Conservation (phyloP, 345 rosid genomes). For the Hirschfeldia incana region DNA sequence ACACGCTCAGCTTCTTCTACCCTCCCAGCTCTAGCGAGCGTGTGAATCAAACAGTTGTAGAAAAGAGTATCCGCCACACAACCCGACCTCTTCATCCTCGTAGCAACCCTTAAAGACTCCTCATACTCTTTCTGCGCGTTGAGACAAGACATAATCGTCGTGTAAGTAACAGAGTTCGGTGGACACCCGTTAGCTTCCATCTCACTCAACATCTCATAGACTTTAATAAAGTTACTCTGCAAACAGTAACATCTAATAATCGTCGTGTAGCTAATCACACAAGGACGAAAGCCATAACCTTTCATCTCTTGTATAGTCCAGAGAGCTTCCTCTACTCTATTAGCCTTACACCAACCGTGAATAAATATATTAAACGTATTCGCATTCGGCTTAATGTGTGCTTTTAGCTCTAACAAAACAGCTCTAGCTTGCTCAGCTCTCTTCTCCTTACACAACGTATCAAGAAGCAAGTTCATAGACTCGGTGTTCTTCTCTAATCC, state of each 20-base stretch:
- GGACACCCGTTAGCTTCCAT: constrained; percentile 64
- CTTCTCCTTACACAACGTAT: constrained; percentile 79
- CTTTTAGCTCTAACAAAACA: constrained; percentile 59
- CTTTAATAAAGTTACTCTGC: constrained; percentile 47
- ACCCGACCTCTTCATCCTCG: constrained; percentile 53
- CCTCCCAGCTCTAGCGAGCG: constrained; percentile 59
- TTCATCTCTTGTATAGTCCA: constrained; percentile 95
- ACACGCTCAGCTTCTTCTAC: constrained; percentile 55
- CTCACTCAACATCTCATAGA: constrained; percentile 62
- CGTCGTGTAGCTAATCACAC: constrained; percentile 76
- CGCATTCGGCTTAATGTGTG: constrained; percentile 61
- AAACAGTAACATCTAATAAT: constrained; percentile 61
- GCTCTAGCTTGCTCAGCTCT: constrained; percentile 65
- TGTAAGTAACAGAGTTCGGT: constrained; percentile 70
- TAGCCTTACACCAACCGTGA: constrained; percentile 86
- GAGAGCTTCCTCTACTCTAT: constrained; percentile 71
- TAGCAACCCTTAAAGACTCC: constrained; percentile 54
- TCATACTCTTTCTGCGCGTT: constrained; percentile 55
- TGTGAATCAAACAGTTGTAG: constrained; percentile 74
- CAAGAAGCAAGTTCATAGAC: constrained; percentile 75
- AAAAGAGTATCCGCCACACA: constrained; percentile 58
- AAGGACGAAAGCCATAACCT: constrained; percentile 63
- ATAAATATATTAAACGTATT: constrained; percentile 76
- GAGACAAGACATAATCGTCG: constrained; percentile 64
- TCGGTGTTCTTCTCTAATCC: constrained; percentile 71